Evolutionary conservation across 768 basidiomycete genomes (phyloP).

Genomic region (Lactarius pseudohatsudake): DNA sequence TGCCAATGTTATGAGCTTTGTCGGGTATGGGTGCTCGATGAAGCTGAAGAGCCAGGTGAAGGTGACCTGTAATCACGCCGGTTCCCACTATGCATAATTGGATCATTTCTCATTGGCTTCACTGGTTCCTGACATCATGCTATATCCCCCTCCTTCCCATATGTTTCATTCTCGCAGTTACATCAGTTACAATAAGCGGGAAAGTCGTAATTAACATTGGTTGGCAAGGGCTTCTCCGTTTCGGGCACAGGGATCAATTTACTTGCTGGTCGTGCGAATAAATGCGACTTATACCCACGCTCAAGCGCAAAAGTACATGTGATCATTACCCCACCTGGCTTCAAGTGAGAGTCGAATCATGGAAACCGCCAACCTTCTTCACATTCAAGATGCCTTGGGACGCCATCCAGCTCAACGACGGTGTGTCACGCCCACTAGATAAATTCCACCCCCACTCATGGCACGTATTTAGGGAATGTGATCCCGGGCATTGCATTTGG

Average conservation of each 20-base stretch:
- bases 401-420: conserved; percentile 56
- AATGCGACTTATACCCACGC: background rate
- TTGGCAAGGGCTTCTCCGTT: background rate
- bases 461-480: conserved; percentile 38
- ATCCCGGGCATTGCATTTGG: conserved; percentile 60
- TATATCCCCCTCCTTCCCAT: background rate
- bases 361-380: background rate
- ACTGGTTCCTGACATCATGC: background rate
- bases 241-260: background rate
- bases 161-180: background rate
- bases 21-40: conserved; percentile 41
- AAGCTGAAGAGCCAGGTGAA: background rate
- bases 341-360: background rate
- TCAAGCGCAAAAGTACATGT: background rate
- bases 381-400: conserved; percentile 56
- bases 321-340: background rate
- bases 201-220: background rate
- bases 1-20: conserved; percentile 58
- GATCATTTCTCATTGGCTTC: background rate
- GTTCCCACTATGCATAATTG: background rate
- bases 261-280: background rate
- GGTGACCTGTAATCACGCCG: conserved; percentile 1
- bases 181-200: background rate
- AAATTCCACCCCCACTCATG: background rate
- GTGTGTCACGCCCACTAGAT: conserved; percentile 36